Conservation (phyloP, 2,329 filamentous ascomycete species). For the Onygenales sp. region DNA sequence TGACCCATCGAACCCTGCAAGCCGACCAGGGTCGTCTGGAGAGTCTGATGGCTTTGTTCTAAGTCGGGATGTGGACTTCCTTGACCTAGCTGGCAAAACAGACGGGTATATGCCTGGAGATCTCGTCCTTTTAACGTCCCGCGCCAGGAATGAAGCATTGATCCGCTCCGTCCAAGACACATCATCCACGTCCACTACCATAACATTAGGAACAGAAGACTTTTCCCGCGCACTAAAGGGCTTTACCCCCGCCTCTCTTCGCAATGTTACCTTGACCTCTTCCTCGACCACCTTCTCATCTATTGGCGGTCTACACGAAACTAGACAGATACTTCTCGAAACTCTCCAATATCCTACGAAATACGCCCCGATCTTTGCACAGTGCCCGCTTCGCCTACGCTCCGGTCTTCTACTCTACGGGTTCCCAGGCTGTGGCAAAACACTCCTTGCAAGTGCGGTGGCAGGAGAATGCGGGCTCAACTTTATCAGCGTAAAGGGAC, state of each 20-base stretch:
- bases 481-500: conserved; percentile 96
- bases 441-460: conserved; percentile 88
- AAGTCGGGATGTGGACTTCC: conserved; percentile 71
- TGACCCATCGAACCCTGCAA: conserved; percentile 56
- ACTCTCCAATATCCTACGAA: conserved; percentile 95
- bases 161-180: conserved; percentile 64
- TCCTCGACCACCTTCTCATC: conserved; percentile 87
- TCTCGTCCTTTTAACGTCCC: conserved; percentile 70
- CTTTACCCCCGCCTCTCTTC: conserved; percentile 88
- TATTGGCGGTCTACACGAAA: conserved; percentile 80
- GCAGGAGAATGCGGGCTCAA: conserved; percentile 96
- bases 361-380: conserved; percentile 93
- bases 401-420: conserved; percentile 91
- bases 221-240: conserved; percentile 79
- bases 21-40: conserved; percentile 35
- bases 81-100: conserved; percentile 86
- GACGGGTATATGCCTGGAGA: conserved; percentile 98
- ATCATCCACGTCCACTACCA: conserved; percentile 39
- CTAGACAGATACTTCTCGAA: conserved; percentile 83
- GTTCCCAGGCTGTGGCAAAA: conserved; percentile 94
- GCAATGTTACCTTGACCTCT: conserved; percentile 87
- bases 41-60: conserved; percentile 57
- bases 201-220: conserved; percentile 62
- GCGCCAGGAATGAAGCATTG: conserved; percentile 84
- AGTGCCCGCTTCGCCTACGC: conserved; percentile 87